Base-by-base conservation (phyloP, 2,329 filamentous ascomycete species). In the Trichoderma arundinaceum region DNA sequence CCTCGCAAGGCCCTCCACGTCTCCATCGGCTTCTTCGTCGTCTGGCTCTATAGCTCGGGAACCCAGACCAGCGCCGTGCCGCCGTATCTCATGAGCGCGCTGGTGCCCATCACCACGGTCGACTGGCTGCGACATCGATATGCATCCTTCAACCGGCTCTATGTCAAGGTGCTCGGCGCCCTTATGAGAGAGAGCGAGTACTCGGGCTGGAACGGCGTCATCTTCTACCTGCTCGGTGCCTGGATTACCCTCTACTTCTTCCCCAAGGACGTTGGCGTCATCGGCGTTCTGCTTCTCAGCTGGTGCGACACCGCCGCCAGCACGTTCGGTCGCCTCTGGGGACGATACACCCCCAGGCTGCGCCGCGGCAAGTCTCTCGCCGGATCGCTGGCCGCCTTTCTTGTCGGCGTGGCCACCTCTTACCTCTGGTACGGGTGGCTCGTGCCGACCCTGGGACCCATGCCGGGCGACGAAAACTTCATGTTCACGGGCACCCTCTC, bases 261-360 rank as follows among this genome's bases (percentile, higher is more conserved):
- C 77, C 92, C 94, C 69, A 99, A 98, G 80, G 95, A 99, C 73
- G 86, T 99, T 28, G 93, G 90, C 7, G 90, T 96, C 56, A 90
- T 98, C 82, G 89, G 91, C 68, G 90, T 98, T 49, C 82, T 99
- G 72, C 85, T 99, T 46, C 86, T 99, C 28, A 96, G 92, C 74
- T 99, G 95, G 95, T 99, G 95, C 79, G 95, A 99, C 77, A 98
- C 95, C 1, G 95, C 95, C 41, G 95, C 95, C 58, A 95, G 91
- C 75, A 99, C 95, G 0, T 94, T 99, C 74, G 95, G 95, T 61
- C 87, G 95, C 63, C 82, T 94, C 13, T 98, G 92, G 80, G 95
- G 95, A 48, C 87, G 90, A 68, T 94, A 97, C 75, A 99, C 95
- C 1, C 92, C 92, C 43, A 86, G 90, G 60, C 86, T 99, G 64